A percentile compares a stretch with the other conserved stretches of the same genome.
Conservation (phyloP, 2,329 filamentous ascomycete species). For the Clonostachys rhizophaga region DNA sequence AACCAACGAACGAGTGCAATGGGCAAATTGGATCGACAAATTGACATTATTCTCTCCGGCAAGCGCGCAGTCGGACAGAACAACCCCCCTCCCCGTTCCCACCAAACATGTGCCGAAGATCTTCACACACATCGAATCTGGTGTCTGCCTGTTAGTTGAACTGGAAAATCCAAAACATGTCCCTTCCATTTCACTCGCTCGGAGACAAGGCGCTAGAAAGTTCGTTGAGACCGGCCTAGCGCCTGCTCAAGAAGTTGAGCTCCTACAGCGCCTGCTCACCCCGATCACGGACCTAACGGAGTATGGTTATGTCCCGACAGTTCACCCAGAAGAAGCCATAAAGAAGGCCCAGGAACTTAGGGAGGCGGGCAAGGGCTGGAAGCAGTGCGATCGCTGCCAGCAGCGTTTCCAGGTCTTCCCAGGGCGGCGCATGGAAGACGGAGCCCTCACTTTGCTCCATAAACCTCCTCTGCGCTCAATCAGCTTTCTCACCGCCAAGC, state of each 20-base stretch:
- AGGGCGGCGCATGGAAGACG: constrained; percentile 72
- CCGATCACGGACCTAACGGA: constrained; percentile 58
- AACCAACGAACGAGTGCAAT: too few species aligned
- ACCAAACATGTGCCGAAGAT: too few species aligned
- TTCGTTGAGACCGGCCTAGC: constrained; percentile 67
- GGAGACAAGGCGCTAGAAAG: not conserved
- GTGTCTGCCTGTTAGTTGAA: too few species aligned
- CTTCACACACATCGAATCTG: too few species aligned
- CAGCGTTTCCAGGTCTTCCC: constrained; percentile 90
- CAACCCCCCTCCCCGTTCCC: too few species aligned
- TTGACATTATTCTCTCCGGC: too few species aligned
- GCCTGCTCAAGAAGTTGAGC: constrained; percentile 59
- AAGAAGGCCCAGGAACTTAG: constrained; percentile 60
- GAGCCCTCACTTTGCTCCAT: constrained; percentile 53
- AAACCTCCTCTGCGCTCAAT: too few species aligned
- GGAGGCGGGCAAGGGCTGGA: constrained; percentile 67
- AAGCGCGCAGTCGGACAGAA: too few species aligned
- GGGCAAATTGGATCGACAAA: too few species aligned
- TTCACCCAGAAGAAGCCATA: constrained; percentile 65
- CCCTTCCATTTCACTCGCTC: too few species aligned
- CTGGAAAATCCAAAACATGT: too few species aligned
- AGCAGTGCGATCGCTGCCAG: constrained; percentile 83
- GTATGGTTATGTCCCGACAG: constrained; percentile 69
- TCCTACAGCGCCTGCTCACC: constrained; percentile 60
- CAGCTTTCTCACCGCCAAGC: too few species aligned